Base-by-base conservation (phyloP, 306 rosid genomes). In the Crataegus laevigata region DNA sequence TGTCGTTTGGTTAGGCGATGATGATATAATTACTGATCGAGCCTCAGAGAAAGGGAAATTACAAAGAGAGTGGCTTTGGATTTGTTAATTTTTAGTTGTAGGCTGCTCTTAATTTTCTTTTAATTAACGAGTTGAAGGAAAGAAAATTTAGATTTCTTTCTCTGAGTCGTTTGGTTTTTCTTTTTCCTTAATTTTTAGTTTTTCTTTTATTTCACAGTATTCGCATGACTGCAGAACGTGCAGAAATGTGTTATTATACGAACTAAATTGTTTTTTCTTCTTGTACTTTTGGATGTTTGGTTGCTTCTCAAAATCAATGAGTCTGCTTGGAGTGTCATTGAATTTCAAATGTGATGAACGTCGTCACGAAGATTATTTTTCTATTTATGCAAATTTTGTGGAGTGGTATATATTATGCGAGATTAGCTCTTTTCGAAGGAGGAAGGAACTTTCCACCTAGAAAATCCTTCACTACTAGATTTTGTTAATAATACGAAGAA, bases 1-100 rank as follows among this genome's bases (percentile, higher is more conserved):
- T 38, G 50, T 19, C 26, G 21, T 4, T 78, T 10, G 11, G n/a
- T 22, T 19, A 8, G 14, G 18, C 8, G 4, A 1, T 9, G 47
- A 26, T 6, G 64, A 59, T 24, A 24, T 30, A 65, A 9, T 40
- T 65, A 64, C 54, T 59, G 71, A 74, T 80, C 32, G 29, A 54
- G 42, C 26, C 24, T 19, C 18, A 13, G 54, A 24, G 74, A 12
- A 0, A 34, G 34, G 36, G 6, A 73, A 9, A 2, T 61, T 19
- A 40, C 64, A 43, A 43, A 6, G 15, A 38, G 28, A 25, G 40
- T 51, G 18, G 68, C 15, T 42, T 29, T 57, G 30, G 12, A 17
- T 32, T 76, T 50, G 51, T 26, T 74, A 68, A 77, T 72, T 74
- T 66, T 66, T 14, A 71, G 28, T 43, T 72, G 54, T 78, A 34